Evolutionary conservation across 2,329 filamentous ascomycete species (phyloP).

Genomic region (Lachnellula occidentalis): DNA sequence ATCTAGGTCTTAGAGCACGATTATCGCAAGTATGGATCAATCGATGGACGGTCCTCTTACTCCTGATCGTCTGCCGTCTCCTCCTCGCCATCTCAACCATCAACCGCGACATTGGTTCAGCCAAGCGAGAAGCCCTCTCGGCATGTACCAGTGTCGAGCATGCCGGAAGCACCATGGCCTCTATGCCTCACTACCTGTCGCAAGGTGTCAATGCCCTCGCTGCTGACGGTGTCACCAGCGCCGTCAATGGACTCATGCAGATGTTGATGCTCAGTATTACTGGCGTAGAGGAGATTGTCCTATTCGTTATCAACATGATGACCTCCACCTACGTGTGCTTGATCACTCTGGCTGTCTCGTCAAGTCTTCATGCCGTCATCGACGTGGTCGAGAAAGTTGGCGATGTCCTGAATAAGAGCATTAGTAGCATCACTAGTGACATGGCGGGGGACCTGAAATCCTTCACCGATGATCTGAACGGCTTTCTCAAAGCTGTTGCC

Average conservation of each 20-base stretch:
- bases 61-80: constrained; percentile 78
- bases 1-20: constrained; percentile 82
- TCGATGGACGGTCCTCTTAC: constrained; percentile 85
- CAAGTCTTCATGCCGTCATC: constrained; percentile 67
- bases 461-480: constrained; percentile 52
- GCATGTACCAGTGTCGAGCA: constrained; percentile 91
- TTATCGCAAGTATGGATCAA: constrained; percentile 98
- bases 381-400: constrained; percentile 55
- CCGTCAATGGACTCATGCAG: constrained; percentile 72
- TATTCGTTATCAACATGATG: constrained; percentile 90
- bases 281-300: constrained; percentile 77
- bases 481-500: constrained; percentile 51
- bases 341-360: constrained; percentile 75
- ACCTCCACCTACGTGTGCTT: constrained; percentile 87
- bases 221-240: constrained; percentile 71
- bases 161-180: constrained; percentile 90
- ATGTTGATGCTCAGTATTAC: constrained; percentile 75
- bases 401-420: constrained; percentile 52
- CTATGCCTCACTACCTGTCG: constrained; percentile 94
- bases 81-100: constrained; percentile 70
- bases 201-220: constrained; percentile 82
- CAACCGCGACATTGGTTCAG: constrained; percentile 67
- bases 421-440: constrained; percentile 40
- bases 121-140: constrained; percentile 75
- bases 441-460: constrained; percentile 44